Evolutionary conservation across 2,329 filamentous ascomycete genomes (phyloP), one percentile per base, ranked within the genome.

Genomic region (Clonostachys sp.): DNA sequence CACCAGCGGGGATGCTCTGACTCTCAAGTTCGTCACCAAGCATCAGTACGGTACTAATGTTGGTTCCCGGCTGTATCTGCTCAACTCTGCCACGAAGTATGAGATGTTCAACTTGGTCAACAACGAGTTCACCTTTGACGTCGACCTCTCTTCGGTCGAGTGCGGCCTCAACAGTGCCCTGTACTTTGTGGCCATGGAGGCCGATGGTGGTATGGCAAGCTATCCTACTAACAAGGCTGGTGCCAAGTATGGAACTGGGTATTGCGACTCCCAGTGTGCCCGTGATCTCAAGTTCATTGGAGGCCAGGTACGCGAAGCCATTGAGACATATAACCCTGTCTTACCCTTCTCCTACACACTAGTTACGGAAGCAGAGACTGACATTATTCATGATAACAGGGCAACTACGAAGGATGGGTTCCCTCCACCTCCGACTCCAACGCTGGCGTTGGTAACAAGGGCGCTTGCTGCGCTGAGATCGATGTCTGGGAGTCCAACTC

Each of bases 101-200:
- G 65, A 84, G 64, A 73, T 77, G 56, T 79, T 86, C 65, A 72
- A 79, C 48, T 68, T 85, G 45, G 67, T 77, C 50, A 78, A 78
- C 64, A 72, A 80, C 57, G 83, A 87, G 61, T 78, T 87, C 57
- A 77, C 78, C 35, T 85, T 87, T 48, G 81, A 85, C 48, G 81
- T 86, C 14, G 83, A 87, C 57, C 73, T 84, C 33, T 84, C 80
- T 30, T 74, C 75, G 48, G 70, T 86, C 24, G 75, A 57, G 34
- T 87, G 84, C 55, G 84, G 84, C 46, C 63, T 87, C 51, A 86
- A 87, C 64, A 81, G 80, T 45, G 83, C 83, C 30, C 63, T 86
- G 36, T 85, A 85, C 65, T 74, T 80, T 44, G 70, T 76, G 14
- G 65, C 73, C 51, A 81, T 81, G 78, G 71, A 77, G 17, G 63